Evolutionary conservation across 305 asterid species (phyloP), one percentile per base, ranked within the genome.

Genomic region (Fraxinus platypoda): DNA sequence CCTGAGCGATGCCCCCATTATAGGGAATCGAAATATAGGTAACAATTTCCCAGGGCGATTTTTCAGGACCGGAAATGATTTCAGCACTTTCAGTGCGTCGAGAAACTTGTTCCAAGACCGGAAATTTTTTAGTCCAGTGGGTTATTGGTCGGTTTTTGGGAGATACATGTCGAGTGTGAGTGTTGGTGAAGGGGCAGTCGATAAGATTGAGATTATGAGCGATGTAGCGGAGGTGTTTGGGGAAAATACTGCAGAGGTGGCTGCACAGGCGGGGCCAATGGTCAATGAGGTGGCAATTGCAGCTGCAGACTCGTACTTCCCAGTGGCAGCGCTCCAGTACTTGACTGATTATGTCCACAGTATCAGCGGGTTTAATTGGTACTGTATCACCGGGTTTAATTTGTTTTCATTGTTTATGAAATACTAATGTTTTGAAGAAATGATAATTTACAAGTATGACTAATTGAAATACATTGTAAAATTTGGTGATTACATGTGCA

Each of bases 271-370:
- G n/a, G 34, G n/a, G 76, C 98, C 97, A 25, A 89, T 71, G 78
- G 83, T 83, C 75, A 91, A 81, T 85, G 99, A 95, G 88, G 98
- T 94, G 75, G 97, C 94, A 13, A 34, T 84, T 81, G 98, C 96
- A 1, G 97, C 98, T 3, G 96, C 97, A 0, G 99, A 93, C 84
- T 94, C 97, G 37, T 92, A 62, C 84, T 77, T 86, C 74, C 98
- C 98, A 0, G 94, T 94, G 84, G 96, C 97, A 4, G 94, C 85
- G 19, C 86, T 95, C 43, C 97, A 94, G 86, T 85, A 94, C 82
- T 64, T 93, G 77, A 91, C 94, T 66, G 95, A 91, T 78, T 92
- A 92, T 80, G 88, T 95, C 57, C 99, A 95, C 83, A 73, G 68
- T 59, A 84, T 54, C 74, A 89, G 92, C 2, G 99, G 99, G 33